Conservation (phyloP, 495 filamentous ascomycete species). For the Achaetomiella virescens region DNA sequence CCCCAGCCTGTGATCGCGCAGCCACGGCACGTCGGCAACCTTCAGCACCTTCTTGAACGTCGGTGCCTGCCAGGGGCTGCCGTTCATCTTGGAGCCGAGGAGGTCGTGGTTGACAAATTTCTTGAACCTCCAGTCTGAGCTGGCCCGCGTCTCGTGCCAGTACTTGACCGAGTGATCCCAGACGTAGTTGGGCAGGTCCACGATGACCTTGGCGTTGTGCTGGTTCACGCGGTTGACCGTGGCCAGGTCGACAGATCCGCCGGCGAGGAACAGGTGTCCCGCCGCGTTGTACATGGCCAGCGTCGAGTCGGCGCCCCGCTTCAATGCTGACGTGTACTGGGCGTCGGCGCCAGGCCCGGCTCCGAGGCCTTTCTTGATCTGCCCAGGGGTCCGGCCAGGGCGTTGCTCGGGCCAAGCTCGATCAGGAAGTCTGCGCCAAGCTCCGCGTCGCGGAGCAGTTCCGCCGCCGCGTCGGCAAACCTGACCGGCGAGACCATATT, state of each 20-base stretch:
- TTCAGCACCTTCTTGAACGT: slow-evolving; percentile 40
- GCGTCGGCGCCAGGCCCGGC: no score
- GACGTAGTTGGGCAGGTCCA: slow-evolving; percentile 33
- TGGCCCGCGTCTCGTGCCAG: slow-evolving; percentile 6
- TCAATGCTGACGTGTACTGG: slow-evolving; percentile 25
- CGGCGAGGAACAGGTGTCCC: slow-evolving; percentile 17
- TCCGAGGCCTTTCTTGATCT: neutral
- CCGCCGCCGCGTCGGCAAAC: slow-evolving; percentile 27
- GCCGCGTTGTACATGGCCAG: slow-evolving; percentile 21
- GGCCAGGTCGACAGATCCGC: neutral
- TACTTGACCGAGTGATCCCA: slow-evolving; percentile 22
- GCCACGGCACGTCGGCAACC: slow-evolving; percentile 27
- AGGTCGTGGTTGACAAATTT: slow-evolving; percentile 11
- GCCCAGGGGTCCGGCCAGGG: slow-evolving; percentile 37
- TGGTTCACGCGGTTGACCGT: slow-evolving; percentile 3
- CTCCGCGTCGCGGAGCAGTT: neutral
- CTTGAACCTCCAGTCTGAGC: slow-evolving; percentile 1
- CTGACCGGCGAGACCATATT: slow-evolving; percentile 28
- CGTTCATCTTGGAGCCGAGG: slow-evolving; percentile 5
- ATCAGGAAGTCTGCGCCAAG: slow-evolving; percentile 29
- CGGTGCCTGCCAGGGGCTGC: slow-evolving; percentile 17
- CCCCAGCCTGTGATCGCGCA: slow-evolving; percentile 37
- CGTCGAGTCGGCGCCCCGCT: slow-evolving; percentile 21
- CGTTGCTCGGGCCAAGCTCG: slow-evolving; percentile 47
- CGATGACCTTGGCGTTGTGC: no score